A percentile compares a stretch with the other conserved stretches of the same genome.
These are phyloP conservation scores for Phaeotremella skinneri DNA, from an alignment of 768 basidiomycete species.

Conservation along the genomic window DNA sequence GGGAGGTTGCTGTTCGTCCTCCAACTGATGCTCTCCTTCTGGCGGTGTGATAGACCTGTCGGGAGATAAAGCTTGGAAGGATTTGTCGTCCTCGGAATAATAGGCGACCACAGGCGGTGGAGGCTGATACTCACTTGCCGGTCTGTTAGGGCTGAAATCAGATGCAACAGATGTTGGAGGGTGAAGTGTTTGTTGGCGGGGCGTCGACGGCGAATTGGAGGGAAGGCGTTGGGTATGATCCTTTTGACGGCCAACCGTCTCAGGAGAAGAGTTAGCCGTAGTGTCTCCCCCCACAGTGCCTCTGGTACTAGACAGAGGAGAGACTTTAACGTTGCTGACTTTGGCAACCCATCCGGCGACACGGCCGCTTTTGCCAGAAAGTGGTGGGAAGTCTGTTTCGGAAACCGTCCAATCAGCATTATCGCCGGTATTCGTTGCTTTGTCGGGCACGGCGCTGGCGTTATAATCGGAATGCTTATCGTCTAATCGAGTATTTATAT, in stretches of 20 bases:
- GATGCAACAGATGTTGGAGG: no score
- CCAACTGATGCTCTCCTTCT: neutral
- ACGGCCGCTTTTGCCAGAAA: neutral
- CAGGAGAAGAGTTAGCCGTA: no score
- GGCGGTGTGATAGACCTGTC: neutral
- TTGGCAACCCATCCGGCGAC: neutral
- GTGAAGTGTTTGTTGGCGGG: no score
- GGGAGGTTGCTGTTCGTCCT: neutral
- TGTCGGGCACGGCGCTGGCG: no score
- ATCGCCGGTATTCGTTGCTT: no score
- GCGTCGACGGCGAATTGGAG: neutral
- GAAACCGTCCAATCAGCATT: neutral
- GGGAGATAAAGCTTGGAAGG: neutral
- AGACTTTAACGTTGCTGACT: neutral
- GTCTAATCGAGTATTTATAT: no score
- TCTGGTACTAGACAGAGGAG: neutral
- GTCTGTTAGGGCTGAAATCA: neutral
- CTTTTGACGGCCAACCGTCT: no score
- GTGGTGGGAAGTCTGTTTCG: neutral
- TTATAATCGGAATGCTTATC: no score
- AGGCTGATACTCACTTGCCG: neutral
- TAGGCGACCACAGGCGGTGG: neutral
- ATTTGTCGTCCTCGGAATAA: conserved; percentile 10
- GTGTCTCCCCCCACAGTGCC: neutral
- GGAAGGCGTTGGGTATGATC: no score